Percentiles rank a stretch among this genome's conserved stretches.
These are phyloP conservation scores for Aspergillus coremiiformis DNA, from an alignment of 495 filamentous ascomycete species.

Conservation along the genomic window DNA sequence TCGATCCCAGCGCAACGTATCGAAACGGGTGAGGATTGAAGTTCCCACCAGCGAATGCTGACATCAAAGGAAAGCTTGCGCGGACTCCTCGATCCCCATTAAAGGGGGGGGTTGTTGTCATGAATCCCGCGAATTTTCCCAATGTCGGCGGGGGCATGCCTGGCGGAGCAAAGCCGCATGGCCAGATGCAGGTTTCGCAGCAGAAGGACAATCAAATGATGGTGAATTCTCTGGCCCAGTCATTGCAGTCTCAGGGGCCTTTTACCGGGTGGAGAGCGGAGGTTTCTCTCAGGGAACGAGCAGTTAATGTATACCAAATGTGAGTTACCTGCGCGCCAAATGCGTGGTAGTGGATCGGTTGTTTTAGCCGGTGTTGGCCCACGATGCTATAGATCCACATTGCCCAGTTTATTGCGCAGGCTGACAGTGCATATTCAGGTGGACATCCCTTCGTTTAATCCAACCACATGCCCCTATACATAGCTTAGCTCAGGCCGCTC, in stretches of 20 bases:
- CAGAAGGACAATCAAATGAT: slow-evolving; percentile 29
- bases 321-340: slow-evolving; percentile 20
- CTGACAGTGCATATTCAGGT: slow-evolving; percentile 24
- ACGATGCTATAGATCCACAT: slow-evolving; percentile 1
- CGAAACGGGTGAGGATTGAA: slow-evolving; percentile 5
- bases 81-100: slow-evolving; percentile 40
- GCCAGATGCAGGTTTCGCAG: slow-evolving; percentile 26
- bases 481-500: slow-evolving; percentile 37
- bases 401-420: not conserved
- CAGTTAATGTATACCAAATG: slow-evolving; percentile 42
- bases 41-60: slow-evolving; percentile 37
- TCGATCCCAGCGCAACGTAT: not conserved
- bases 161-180: slow-evolving; percentile 29
- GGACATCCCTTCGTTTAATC: slow-evolving; percentile 44
- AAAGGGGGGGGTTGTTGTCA: slow-evolving; percentile 39
- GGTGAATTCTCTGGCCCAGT: slow-evolving; percentile 30
- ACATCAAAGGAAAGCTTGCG: slow-evolving; percentile 23
- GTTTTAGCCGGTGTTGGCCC: not conserved
- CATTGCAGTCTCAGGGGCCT: slow-evolving; percentile 31
- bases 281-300: slow-evolving; percentile 32
- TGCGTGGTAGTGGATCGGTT: not conserved
- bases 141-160: slow-evolving; percentile 39
- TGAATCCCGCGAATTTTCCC: slow-evolving; percentile 44
- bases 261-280: slow-evolving; percentile 43
- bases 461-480: slow-evolving; percentile 39